Evolutionary conservation across 495 filamentous ascomycete genomes (phyloP), one percentile per base, ranked within the genome.

Genomic region (Penicilliopsis zonata): DNA sequence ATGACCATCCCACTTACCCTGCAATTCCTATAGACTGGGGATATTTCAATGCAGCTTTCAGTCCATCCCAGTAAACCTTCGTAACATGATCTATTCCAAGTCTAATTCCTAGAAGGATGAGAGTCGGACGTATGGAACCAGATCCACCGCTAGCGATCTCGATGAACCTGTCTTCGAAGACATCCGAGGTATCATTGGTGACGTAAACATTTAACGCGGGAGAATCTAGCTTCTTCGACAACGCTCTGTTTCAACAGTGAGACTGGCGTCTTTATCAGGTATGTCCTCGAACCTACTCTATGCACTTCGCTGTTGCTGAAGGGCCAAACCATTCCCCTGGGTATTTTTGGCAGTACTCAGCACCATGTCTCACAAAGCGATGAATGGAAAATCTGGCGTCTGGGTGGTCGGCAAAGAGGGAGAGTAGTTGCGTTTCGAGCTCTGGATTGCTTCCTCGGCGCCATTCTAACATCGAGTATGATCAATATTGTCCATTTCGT

Each of bases 251-350:
- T 30, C 13, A 15, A 20, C 21, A 14, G 37, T 65, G 28, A 64
- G 53, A n/a, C 41, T 19, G 14, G 17, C 25, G 5, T n/a, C 12
- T 9, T 9, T 20, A 17, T 5, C 13, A 9, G 4, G 17, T 17
- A 10, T 15, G 21, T 19, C 12, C 17, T 5, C 5, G 9, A 17
- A 63, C 84, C 46, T 57, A 94, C 86, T 92, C 78, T 33, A 99
- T 94, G 53, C 92, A 95, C 36, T 77, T 74, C n/a, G 92, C 85
- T 2, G 92, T 92, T 4, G 92, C 90, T 10, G 85, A 94, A n/a
- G 92, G 92, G 7, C 92, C 92, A 65, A 99, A 99, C 92, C 92
- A 99, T 56, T 95, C 83, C 15, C 92, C 92, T 0, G 92, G 88
- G 52, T 87, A 80, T 50, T 94, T 96, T 5, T 85, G 86, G 49